phyloP scores from a whole-genome alignment of 495 filamentous ascomycete genomes.

The Neurospora pannonica region DNA sequence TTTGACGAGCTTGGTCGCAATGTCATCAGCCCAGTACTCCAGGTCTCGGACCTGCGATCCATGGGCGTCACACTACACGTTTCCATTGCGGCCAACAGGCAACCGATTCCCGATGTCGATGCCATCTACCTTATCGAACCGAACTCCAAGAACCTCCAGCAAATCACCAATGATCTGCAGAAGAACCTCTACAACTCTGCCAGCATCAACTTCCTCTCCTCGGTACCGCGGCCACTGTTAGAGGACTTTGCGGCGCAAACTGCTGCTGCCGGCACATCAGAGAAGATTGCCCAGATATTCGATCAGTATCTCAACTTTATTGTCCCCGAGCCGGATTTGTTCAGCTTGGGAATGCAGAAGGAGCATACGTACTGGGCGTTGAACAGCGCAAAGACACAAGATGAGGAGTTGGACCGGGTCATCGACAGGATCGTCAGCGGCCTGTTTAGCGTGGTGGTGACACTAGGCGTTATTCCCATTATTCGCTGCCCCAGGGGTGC shows the following conservation, averaged over 20 bases:
- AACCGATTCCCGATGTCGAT: constrained; percentile 92
- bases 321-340: constrained; percentile 89
- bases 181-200: constrained; percentile 85
- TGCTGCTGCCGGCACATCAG: constrained; percentile 70
- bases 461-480: constrained; percentile 59
- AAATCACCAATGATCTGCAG: constrained; percentile 79
- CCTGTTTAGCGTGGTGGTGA: constrained; percentile 91
- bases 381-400: constrained; percentile 84
- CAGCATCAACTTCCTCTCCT: constrained; percentile 95
- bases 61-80: constrained; percentile 98
- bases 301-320: constrained; percentile 99
- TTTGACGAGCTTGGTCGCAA: constrained; percentile 49
- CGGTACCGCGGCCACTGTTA: constrained; percentile 81
- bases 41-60: constrained; percentile 83
- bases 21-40: constrained; percentile 84
- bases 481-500: constrained; percentile 87
- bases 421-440: constrained; percentile 90
- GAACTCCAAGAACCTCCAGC: constrained; percentile 64
- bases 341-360: constrained; percentile 86
- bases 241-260: constrained; percentile 93
- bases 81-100: constrained; percentile 66
- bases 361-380: constrained; percentile 79
- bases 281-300: constrained; percentile 83
- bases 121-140: constrained; percentile 95
- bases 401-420: constrained; percentile 77